phyloP scores from a whole-genome alignment of 768 basidiomycete species.

The Russula abietina region DNA sequence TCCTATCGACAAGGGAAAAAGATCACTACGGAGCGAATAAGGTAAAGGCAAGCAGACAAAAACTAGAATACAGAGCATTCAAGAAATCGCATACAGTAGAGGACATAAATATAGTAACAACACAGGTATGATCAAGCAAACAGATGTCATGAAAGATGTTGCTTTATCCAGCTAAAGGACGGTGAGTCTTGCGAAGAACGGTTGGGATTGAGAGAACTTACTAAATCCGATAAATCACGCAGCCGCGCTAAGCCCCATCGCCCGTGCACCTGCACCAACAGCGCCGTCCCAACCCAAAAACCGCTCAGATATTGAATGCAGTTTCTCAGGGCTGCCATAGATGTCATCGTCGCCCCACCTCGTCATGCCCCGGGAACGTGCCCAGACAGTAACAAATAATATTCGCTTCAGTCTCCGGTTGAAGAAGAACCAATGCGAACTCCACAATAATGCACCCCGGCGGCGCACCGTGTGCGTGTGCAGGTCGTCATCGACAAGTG shows the following conservation, averaged over 20 bases:
- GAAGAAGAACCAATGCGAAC: conserved; percentile 95
- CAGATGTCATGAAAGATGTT: background rate
- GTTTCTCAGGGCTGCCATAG: conserved; percentile 29
- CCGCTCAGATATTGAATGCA: conserved; percentile 39
- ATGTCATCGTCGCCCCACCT: conserved; percentile 39
- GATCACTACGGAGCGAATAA: background rate
- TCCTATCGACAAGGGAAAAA: background rate
- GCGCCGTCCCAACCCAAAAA: conserved; percentile 80
- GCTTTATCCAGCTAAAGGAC: background rate
- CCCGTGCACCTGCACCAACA: conserved; percentile 73
- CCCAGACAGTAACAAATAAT: conserved; percentile 90
- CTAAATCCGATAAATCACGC: conserved; percentile 17
- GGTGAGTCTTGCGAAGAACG: background rate
- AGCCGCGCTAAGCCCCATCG: conserved; percentile 53
- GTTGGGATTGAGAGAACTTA: background rate
- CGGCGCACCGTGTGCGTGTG: conserved; percentile 41
- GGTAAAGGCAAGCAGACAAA: conserved; percentile 1
- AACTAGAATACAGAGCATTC: background rate
- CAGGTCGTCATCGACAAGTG: conserved; percentile 35
- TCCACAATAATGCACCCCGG: conserved; percentile 85
- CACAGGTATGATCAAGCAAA: conserved; percentile 9
- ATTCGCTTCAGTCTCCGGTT: conserved; percentile 90
- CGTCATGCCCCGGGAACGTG: conserved; percentile 58
- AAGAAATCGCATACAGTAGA: background rate
- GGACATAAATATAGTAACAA: conserved; percentile 10